Base-by-base conservation (phyloP, 2,329 filamentous ascomycete species). In the Diaporthe helianthi region DNA sequence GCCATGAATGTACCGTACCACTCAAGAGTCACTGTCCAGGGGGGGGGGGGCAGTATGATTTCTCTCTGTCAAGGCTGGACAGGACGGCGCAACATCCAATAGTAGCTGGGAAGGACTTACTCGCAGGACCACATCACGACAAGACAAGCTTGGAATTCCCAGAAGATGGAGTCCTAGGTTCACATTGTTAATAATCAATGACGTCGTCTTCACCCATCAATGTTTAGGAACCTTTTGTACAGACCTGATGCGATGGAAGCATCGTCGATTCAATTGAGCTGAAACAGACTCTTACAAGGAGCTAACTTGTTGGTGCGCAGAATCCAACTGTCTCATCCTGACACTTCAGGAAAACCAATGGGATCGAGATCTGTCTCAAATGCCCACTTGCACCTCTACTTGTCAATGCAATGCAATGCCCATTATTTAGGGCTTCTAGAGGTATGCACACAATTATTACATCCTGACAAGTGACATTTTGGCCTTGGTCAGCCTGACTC, bases 401-500 rank as follows among this genome's bases (percentile, higher is more conserved):
- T 19, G 58, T 63, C 19, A 33, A 49, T n/a, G n/a, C n/a, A n/a
- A n/a, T n/a, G n/a, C n/a, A n/a, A n/a, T 63, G 58, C 58, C 58
- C 58, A 63, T n/a, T n/a, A 63, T 7, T 17, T 49, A 31, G 44
- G 22, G 24, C 7, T 49, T 58, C 33, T 63, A 29, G 58, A 41
- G 58, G 58, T 49, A 63, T 47, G 58, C 19, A 36, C n/a, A n/a
- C n/a, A n/a, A n/a, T n/a, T n/a, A n/a, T n/a, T n/a, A n/a, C 44
- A 17, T 24, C 3, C 8, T 33, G 41, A 15, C 26, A 3, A 61
- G 55, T 46, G 55, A 9, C n/a, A 22, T 31, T 46, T 46, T 38
- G 22, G 55, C 41, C 41, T 47, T 36, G 44, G n/a, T 63, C 41
- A 6, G 12, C 29, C 19, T 44, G 41, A 36, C 41, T 63, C 58